These are phyloP conservation scores for Strobilomyces dryophilus DNA, from an alignment of 768 basidiomycete species.

Conservation along the genomic window DNA sequence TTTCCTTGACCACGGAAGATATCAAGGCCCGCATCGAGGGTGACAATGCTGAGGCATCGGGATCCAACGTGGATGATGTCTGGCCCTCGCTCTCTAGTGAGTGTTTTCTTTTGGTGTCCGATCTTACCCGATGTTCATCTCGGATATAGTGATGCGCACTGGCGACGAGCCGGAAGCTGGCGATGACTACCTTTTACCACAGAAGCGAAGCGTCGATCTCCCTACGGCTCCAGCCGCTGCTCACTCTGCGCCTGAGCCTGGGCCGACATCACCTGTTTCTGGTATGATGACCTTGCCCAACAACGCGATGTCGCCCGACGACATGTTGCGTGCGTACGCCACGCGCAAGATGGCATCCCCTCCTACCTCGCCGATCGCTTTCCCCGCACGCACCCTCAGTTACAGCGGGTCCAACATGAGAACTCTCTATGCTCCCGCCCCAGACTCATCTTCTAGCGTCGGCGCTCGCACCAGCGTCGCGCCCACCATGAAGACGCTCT, in stretches of 20 bases:
- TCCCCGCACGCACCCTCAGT: slow-evolving; percentile 25
- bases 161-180: slow-evolving; percentile 31
- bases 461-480: no score
- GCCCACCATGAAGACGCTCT: no score
- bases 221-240: slow-evolving; percentile 34
- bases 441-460: slow-evolving; percentile 1
- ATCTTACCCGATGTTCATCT: slow-evolving; percentile 4
- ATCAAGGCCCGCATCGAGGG: slow-evolving; percentile 51
- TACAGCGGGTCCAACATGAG: slow-evolving; percentile 27
- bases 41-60: slow-evolving; percentile 25
- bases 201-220: slow-evolving; percentile 20
- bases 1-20: slow-evolving; percentile 53
- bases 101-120: slow-evolving; percentile 20
- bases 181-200: slow-evolving; percentile 46
- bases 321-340: slow-evolving; percentile 73
- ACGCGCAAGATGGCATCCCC: slow-evolving; percentile 37
- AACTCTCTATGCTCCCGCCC: slow-evolving; percentile 22
- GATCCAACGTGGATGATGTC: slow-evolving; percentile 50
- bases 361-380: slow-evolving; percentile 30
- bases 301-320: slow-evolving; percentile 58
- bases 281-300: slow-evolving; percentile 41
- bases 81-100: slow-evolving; percentile 66
- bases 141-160: slow-evolving; percentile 66
- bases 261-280: slow-evolving; percentile 32
- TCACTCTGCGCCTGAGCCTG: slow-evolving; percentile 20